Evolutionary conservation across 129 eudicot genomes (phyloP).

Genomic region (Cynara cardunculus): DNA sequence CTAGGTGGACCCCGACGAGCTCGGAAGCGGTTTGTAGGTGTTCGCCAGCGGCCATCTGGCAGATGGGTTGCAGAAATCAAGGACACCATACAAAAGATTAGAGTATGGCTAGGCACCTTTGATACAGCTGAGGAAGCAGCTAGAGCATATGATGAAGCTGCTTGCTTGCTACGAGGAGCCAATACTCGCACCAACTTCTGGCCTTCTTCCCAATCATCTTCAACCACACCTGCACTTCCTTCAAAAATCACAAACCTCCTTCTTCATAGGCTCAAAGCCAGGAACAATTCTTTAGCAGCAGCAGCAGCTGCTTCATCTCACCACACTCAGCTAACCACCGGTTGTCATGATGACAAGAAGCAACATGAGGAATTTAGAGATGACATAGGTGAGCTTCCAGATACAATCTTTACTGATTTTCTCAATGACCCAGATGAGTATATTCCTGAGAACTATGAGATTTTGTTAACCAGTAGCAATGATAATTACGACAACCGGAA

Average conservation of each 20-base stretch:
- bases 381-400: conserved; percentile 42
- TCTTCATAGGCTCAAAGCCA: conserved; percentile 63
- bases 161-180: conserved; percentile 77
- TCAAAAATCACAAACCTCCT: conserved; percentile 72
- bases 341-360: conserved; percentile 26
- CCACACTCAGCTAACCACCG: conserved; percentile 5
- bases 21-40: conserved; percentile 72
- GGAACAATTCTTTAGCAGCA: conserved; percentile 58
- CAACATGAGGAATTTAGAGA: conserved; percentile 25
- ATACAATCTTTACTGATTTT: conserved; percentile 55
- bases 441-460: conserved; percentile 30
- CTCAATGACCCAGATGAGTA: conserved; percentile 56
- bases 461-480: not conserved
- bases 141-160: conserved; percentile 89
- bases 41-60: conserved; percentile 84
- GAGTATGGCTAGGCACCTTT: conserved; percentile 82
- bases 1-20: conserved; percentile 53
- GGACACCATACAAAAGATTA: conserved; percentile 79
- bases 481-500: not conserved
- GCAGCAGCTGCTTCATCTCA: conserved; percentile 34
- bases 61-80: conserved; percentile 89
- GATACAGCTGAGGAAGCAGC: conserved; percentile 93
- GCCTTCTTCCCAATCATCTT: conserved; percentile 55
- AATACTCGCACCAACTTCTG: conserved; percentile 81
- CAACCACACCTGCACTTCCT: conserved; percentile 65